Conservation (phyloP, 257 asterid genomes). For the Handroanthus guayacan region DNA sequence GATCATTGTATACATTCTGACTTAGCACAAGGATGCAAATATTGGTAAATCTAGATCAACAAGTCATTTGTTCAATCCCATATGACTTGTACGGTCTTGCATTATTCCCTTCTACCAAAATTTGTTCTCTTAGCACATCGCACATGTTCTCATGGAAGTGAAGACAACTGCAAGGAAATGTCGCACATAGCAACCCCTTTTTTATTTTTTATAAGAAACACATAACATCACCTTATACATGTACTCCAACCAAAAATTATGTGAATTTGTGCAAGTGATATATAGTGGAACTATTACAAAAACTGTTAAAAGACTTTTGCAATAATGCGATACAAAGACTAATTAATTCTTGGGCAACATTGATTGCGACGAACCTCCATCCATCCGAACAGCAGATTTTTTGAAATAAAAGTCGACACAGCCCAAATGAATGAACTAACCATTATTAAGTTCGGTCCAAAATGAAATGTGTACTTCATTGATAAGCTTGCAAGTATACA, state of each 20-base stretch:
- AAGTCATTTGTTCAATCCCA: neutral
- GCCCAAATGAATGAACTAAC: neutral
- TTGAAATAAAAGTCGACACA: neutral
- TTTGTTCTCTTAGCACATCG: neutral
- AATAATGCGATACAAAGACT: neutral
- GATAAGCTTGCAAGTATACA: constrained; percentile 15
- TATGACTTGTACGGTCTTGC: neutral
- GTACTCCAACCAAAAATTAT: neutral
- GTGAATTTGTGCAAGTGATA: no score
- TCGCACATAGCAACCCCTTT: neutral
- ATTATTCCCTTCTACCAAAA: neutral
- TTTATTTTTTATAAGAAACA: no score
- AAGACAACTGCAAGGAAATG: neutral
- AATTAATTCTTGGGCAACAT: neutral
- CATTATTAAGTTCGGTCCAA: neutral
- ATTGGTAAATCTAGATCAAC: neutral
- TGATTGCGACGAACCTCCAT: neutral
- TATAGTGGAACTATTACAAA: neutral
- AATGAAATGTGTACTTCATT: neutral
- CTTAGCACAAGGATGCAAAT: neutral
- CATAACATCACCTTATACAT: neutral
- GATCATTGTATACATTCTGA: neutral
- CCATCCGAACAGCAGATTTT: neutral
- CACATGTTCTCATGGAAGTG: neutral
- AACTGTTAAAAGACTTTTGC: neutral